Evolutionary conservation across 225 moss, liverwort and hornwort species (phyloP).

Genomic region (Asterella californica): DNA sequence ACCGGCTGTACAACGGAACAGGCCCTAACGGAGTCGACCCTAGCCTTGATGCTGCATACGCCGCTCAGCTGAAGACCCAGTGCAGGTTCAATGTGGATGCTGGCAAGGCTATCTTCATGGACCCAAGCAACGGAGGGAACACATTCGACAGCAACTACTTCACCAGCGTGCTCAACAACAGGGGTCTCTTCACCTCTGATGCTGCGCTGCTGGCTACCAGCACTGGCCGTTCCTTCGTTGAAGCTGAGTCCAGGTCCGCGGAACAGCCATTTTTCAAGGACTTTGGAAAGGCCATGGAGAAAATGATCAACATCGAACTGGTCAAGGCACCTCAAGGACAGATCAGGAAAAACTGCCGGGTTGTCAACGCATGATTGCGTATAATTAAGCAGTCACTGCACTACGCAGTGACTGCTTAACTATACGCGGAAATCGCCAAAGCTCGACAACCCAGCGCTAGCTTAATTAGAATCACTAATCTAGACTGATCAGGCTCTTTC

Average conservation of each 20-base stretch:
- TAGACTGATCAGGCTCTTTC: no score
- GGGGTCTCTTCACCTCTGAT: slow-evolving; percentile 11
- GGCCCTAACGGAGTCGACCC: slow-evolving; percentile 22
- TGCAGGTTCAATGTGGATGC: not conserved
- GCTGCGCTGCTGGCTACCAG: not conserved
- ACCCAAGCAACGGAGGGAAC: slow-evolving; percentile 15
- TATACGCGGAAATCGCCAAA: no score
- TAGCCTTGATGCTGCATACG: slow-evolving; percentile 11
- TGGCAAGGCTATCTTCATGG: not conserved
- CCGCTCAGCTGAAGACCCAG: slow-evolving; percentile 1
- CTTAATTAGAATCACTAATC: no score
- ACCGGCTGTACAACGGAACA: slow-evolving; percentile 21
- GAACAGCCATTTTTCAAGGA: not conserved
- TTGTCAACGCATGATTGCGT: not conserved
- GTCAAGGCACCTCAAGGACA: not conserved
- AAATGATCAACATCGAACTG: slow-evolving; percentile 2
- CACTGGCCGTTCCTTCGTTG: not conserved
- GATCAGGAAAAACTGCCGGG: slow-evolving; percentile 9
- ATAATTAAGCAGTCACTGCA: no score
- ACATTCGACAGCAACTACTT: slow-evolving; percentile 21
- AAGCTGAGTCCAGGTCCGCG: not conserved
- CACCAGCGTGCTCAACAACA: not conserved
- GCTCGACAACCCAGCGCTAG: no score
- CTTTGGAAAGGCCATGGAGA: slow-evolving; percentile 11
- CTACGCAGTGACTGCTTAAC: no score